A percentile compares a stretch with the other conserved stretches of the same genome.
Conservation (phyloP, 257 asterid genomes). For the Verbena officinalis region DNA sequence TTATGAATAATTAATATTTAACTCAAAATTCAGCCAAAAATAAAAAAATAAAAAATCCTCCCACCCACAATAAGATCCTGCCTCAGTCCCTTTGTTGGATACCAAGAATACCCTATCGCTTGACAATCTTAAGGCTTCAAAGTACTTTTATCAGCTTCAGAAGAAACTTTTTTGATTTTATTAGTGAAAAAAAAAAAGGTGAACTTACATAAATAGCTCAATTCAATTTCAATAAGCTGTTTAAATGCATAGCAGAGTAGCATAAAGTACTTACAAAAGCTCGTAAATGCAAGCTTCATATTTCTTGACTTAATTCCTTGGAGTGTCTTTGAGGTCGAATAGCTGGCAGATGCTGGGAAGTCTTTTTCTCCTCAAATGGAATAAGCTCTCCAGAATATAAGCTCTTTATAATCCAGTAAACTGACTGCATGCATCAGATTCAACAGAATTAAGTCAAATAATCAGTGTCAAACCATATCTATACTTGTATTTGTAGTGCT, state of each 20-base stretch:
- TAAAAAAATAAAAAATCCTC: too few species aligned
- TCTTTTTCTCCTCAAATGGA: slow-evolving; percentile 49
- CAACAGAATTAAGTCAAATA: slow-evolving; percentile 21
- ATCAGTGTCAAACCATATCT: not conserved
- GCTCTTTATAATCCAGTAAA: slow-evolving; percentile 72
- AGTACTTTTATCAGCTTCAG: too few species aligned
- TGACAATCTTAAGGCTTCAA: too few species aligned
- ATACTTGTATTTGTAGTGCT: not conserved
- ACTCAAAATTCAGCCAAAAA: too few species aligned
- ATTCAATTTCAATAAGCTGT: not conserved
- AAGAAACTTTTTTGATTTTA: too few species aligned
- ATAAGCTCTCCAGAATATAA: slow-evolving; percentile 63
- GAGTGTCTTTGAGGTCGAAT: slow-evolving; percentile 39
- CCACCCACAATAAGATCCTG: too few species aligned
- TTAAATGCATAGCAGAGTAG: not conserved
- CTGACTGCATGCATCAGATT: slow-evolving; percentile 69
- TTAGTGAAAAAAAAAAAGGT: slow-evolving; percentile 4
- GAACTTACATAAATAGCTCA: not conserved
- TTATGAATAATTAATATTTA: too few species aligned
- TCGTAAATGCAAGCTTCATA: slow-evolving; percentile 38
- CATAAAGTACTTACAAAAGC: slow-evolving; percentile 28
- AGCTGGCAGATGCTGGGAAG: slow-evolving; percentile 30
- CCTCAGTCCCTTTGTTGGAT: too few species aligned
- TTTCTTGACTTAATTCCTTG: slow-evolving; percentile 61
- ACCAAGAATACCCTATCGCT: too few species aligned